phyloP scores from a whole-genome alignment of 768 basidiomycete genomes.

The Suillus placidus region DNA sequence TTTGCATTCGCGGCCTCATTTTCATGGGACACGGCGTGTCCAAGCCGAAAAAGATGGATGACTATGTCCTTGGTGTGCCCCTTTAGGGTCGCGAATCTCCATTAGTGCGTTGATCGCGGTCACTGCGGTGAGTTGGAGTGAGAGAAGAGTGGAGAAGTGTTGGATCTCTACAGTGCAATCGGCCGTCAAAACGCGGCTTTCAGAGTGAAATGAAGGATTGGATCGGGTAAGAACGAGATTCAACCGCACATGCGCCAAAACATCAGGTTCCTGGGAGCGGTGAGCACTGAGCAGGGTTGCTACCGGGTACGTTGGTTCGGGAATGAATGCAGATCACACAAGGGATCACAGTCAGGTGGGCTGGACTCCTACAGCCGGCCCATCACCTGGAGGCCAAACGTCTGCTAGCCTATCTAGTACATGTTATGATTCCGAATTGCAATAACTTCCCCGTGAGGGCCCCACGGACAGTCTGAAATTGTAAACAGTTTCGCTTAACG shows the following conservation, averaged over 20 bases:
- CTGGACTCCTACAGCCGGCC: neutral
- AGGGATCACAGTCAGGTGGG: conserved; percentile 7
- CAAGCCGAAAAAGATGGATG: conserved; percentile 22
- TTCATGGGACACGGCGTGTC: conserved; percentile 29
- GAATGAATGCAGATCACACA: conserved; percentile 39
- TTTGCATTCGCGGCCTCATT: conserved; percentile 31
- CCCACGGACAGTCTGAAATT: conserved; percentile 36
- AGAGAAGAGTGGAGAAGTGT: conserved; percentile 30
- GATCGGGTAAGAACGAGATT: conserved; percentile 1
- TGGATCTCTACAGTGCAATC: conserved; percentile 6
- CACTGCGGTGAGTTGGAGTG: conserved; percentile 46
- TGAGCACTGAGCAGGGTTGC: conserved; percentile 24
- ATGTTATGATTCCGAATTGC: conserved; percentile 17
- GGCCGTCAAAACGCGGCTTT: conserved; percentile 20
- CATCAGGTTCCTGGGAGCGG: conserved; percentile 32
- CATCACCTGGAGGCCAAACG: conserved; percentile 11
- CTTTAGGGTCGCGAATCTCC: conserved; percentile 43
- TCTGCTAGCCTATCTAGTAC: conserved; percentile 7
- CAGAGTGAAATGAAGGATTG: conserved; percentile 17
- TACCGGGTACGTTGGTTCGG: conserved; percentile 19
- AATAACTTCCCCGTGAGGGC: conserved; percentile 20
- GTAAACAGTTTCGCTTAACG: conserved; percentile 42
- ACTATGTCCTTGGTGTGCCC: conserved; percentile 38
- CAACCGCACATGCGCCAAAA: conserved; percentile 2
- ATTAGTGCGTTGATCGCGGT: conserved; percentile 37